Percentiles rank a stretch among this genome's conserved stretches.
phyloP scores from a whole-genome alignment of 345 rosid species.

The Rhodomyrtus tomentosa region DNA sequence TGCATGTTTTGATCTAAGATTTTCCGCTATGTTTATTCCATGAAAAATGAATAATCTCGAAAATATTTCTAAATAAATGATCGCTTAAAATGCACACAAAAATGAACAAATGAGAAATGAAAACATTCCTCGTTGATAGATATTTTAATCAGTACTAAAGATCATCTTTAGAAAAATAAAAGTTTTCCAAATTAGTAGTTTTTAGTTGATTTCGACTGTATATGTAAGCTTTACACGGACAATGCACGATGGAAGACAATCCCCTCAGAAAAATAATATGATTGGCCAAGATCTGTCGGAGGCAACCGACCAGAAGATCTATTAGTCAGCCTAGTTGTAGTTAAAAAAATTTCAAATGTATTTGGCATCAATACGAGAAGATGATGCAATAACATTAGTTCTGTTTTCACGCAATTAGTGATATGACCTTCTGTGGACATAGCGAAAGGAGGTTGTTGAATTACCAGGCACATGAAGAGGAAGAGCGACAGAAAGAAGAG shows the following conservation, averaged over 20 bases:
- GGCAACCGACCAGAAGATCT: not conserved
- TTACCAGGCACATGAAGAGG: slow-evolving; percentile 25
- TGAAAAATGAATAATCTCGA: no score
- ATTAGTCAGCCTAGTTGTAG: not conserved
- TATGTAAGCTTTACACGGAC: not conserved
- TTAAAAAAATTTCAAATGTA: not conserved
- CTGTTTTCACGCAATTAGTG: not conserved
- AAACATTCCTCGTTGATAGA: no score
- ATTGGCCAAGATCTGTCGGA: not conserved
- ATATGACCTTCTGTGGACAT: not conserved
- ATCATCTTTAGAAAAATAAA: no score
- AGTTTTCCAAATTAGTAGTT: not conserved
- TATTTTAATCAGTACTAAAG: no score
- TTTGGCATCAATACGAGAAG: not conserved
- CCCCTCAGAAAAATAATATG: not conserved
- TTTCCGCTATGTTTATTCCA: no score
- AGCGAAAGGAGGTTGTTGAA: not conserved
- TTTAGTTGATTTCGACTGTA: not conserved
- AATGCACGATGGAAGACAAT: not conserved
- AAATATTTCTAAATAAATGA: no score
- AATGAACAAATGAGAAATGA: no score
- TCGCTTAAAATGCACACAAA: no score
- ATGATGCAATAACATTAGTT: not conserved
- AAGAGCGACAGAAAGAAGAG: slow-evolving; percentile 23
- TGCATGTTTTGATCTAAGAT: not conserved